Percentiles rank a stretch among this genome's conserved stretches.
Conservation (phyloP, 495 filamentous ascomycete genomes). For the Baudoinia panamericana region DNA sequence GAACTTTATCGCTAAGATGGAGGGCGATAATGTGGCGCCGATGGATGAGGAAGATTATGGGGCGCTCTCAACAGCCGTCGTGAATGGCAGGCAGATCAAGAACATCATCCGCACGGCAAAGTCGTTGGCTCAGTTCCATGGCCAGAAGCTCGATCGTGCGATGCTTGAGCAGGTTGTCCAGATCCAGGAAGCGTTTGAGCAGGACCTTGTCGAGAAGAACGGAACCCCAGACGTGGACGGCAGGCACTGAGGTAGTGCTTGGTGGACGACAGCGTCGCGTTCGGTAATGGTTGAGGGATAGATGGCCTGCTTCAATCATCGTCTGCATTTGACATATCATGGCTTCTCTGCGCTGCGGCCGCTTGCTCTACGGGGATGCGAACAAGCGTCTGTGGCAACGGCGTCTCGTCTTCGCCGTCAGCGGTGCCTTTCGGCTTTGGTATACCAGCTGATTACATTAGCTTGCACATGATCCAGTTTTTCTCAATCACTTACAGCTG, state of each 20-base stretch:
- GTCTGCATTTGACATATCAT: conserved; percentile 15
- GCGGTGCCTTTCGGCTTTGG: conserved; percentile 42
- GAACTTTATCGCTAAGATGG: conserved; percentile 17
- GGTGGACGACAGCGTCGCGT: too few relatives aligned
- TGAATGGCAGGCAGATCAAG: conserved; percentile 21
- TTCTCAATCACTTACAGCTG: conserved; percentile 52
- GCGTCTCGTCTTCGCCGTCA: conserved; percentile 32
- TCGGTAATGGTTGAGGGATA: too few relatives aligned
- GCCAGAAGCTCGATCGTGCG: conserved; percentile 6
- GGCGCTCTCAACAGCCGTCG: conserved; percentile 3
- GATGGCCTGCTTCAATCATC: too few relatives aligned
- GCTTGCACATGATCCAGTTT: too few relatives aligned
- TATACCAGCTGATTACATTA: conserved; percentile 38
- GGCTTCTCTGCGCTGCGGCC: conserved; percentile 17
- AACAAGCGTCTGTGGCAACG: conserved; percentile 67
- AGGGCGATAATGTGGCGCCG: conserved; percentile 5
- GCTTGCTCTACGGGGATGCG: conserved; percentile 59
- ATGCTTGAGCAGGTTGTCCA: conserved; percentile 16
- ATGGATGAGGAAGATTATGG: conserved; percentile 8
- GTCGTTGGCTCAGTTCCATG: conserved; percentile 13
- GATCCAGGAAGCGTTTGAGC: conserved; percentile 17
- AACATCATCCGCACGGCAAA: conserved; percentile 16
- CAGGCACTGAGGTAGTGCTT: too few relatives aligned
- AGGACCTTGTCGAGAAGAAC: too few relatives aligned
- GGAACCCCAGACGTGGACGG: too few relatives aligned